Percentiles rank a stretch among this genome's conserved stretches.
These are phyloP conservation scores for Malus hybrid DNA, from an alignment of 331 rosid species.

Conservation along the genomic window DNA sequence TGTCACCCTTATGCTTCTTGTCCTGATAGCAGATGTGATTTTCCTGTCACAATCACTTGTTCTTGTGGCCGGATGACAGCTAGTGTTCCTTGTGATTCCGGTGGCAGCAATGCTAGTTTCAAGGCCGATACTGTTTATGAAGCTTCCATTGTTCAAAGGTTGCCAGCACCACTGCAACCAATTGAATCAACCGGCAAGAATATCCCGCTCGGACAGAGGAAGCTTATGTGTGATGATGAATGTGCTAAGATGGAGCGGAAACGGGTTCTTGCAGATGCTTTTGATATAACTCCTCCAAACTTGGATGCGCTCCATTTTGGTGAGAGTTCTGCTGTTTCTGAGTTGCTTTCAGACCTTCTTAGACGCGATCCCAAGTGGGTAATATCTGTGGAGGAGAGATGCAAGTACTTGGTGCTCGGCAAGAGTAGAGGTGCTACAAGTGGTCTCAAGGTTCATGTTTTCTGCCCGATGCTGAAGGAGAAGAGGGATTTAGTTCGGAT, in stretches of 20 bases:
- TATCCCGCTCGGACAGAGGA: conserved; percentile 83
- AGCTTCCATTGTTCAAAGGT: conserved; percentile 63
- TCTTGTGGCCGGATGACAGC: conserved; percentile 72
- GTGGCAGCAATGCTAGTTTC: conserved; percentile 44
- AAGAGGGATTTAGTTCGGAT: conserved; percentile 77
- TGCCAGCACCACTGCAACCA: conserved; percentile 66
- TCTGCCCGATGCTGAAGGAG: conserved; percentile 81
- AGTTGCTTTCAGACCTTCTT: conserved; percentile 52
- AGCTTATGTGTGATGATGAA: conserved; percentile 74
- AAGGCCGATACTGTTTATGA: conserved; percentile 55
- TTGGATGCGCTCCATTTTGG: conserved; percentile 84
- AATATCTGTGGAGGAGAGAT: conserved; percentile 85
- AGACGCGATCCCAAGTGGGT: conserved; percentile 92
- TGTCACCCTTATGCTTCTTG: conserved; percentile 78
- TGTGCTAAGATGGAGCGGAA: conserved; percentile 87
- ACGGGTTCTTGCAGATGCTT: conserved; percentile 89
- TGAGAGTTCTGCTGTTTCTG: conserved; percentile 51
- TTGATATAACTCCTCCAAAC: conserved; percentile 60
- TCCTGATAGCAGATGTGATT: conserved; percentile 69
- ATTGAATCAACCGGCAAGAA: conserved; percentile 55
- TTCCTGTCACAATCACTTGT: conserved; percentile 62
- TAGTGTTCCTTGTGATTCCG: conserved; percentile 79
- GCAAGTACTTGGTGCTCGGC: conserved; percentile 79
- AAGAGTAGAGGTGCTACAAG: conserved; percentile 53
- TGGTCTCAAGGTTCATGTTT: conserved; percentile 73